These are phyloP conservation scores for Puccinia horiana DNA, from an alignment of 1,284 basidiomycete species.

Conservation along the genomic window DNA sequence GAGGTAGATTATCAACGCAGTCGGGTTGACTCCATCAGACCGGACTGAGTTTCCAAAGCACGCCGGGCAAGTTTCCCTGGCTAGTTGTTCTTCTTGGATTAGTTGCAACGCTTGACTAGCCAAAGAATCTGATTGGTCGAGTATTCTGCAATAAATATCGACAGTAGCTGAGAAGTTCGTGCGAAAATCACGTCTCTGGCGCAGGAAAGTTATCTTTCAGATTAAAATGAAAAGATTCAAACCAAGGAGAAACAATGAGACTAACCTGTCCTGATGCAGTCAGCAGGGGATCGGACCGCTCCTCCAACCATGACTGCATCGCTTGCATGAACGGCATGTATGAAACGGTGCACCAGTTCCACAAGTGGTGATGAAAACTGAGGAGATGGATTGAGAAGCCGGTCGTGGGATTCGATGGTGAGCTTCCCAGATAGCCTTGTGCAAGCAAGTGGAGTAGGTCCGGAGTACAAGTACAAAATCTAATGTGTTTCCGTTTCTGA, in stretches of 20 bases:
- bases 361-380: conserved; percentile 5
- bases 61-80: background rate
- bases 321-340: background rate
- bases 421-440: background rate
- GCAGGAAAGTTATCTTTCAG: background rate
- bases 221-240: background rate
- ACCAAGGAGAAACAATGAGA: background rate
- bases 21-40: background rate
- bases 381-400: background rate
- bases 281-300: background rate
- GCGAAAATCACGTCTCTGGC: background rate
- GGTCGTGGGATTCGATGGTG: background rate
- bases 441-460: background rate
- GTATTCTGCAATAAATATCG: background rate
- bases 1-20: background rate
- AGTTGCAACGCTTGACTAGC: background rate
- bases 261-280: background rate
- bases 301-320: background rate
- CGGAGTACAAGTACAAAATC: background rate
- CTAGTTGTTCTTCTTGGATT: background rate
- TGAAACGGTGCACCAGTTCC: background rate
- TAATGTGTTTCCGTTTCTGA: background rate
- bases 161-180: background rate
- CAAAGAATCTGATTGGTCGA: background rate
- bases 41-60: background rate